Evolutionary conservation across 169 alveolate species (phyloP).

Genomic region (Cryptosporidium felis): DNA sequence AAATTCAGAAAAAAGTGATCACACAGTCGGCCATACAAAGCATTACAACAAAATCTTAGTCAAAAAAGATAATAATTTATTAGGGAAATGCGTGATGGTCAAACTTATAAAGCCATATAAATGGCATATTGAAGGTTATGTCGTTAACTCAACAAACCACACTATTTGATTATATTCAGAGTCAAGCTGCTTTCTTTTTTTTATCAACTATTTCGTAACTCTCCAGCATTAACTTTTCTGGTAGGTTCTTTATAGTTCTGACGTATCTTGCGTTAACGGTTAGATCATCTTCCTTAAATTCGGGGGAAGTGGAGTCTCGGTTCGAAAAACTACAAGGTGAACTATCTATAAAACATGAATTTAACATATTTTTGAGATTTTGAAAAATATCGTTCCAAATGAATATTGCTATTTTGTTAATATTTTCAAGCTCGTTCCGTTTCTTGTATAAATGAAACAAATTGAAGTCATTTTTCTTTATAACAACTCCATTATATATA

Average conservation of each 20-base stretch:
- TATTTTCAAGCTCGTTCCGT: neutral
- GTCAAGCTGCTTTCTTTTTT: neutral
- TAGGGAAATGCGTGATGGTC: conserved; percentile 81
- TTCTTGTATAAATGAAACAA: neutral
- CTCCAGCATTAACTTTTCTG: conserved; percentile 30
- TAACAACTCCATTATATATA: conserved; percentile 27
- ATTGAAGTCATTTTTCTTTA: conserved; percentile 1
- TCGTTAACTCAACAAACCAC: neutral
- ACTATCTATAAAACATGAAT: neutral
- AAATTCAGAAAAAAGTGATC: conserved; percentile 82
- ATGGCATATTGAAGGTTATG: conserved; percentile 86
- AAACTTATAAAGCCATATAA: conserved; percentile 78
- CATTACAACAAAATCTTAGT: conserved; percentile 89
- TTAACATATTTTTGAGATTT: conserved; percentile 1
- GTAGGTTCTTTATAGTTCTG: neutral
- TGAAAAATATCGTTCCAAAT: conserved; percentile 43
- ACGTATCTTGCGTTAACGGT: neutral
- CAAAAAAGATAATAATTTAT: conserved; percentile 75
- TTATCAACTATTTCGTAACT: neutral
- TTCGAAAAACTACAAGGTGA: neutral
- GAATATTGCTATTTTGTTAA: conserved; percentile 21
- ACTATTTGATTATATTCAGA: neutral
- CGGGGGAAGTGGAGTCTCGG: too few species aligned
- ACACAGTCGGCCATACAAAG: conserved; percentile 93
- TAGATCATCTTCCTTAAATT: neutral